These are phyloP conservation scores for Filobasidium floriforme DNA, from an alignment of 768 basidiomycete genomes.

Conservation along the genomic window DNA sequence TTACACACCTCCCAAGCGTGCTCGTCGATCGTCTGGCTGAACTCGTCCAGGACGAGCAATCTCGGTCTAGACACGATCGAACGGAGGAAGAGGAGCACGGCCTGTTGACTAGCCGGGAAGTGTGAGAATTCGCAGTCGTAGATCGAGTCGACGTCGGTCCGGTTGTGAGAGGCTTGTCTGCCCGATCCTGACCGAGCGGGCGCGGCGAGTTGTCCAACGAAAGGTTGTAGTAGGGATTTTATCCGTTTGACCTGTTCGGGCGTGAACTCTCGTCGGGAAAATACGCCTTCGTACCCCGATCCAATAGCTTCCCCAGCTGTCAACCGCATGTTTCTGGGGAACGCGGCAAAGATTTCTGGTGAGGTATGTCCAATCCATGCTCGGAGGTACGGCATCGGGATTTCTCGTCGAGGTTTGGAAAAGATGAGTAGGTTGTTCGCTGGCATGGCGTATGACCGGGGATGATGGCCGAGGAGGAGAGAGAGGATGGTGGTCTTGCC, in stretches of 20 bases:
- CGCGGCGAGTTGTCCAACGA: slow-evolving; percentile 45
- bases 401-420: slow-evolving; percentile 55
- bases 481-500: slow-evolving; percentile 92
- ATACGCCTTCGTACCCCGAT: slow-evolving; percentile 83
- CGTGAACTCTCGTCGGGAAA: slow-evolving; percentile 52
- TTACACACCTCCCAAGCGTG: slow-evolving; percentile 62
- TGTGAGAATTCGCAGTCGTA: slow-evolving; percentile 52
- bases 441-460: slow-evolving; percentile 73
- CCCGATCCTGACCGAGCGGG: slow-evolving; percentile 26
- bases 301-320: slow-evolving; percentile 71
- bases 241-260: slow-evolving; percentile 50
- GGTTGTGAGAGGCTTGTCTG: slow-evolving; percentile 27
- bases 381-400: slow-evolving; percentile 60
- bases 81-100: slow-evolving; percentile 72
- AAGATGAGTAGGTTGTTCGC: slow-evolving; percentile 56
- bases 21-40: slow-evolving; percentile 86
- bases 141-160: slow-evolving; percentile 48
- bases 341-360: slow-evolving; percentile 85
- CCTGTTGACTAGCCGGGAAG: slow-evolving; percentile 67
- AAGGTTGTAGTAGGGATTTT: slow-evolving; percentile 56
- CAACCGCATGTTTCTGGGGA: slow-evolving; percentile 63
- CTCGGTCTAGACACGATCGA: slow-evolving; percentile 68
- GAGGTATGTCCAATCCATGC: slow-evolving; percentile 70
- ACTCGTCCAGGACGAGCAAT: slow-evolving; percentile 80
- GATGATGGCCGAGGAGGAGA: slow-evolving; percentile 86